Evolutionary conservation across 306 rosid species (phyloP), one percentile per base, ranked within the genome.

Genomic region (Vicia sativa): DNA sequence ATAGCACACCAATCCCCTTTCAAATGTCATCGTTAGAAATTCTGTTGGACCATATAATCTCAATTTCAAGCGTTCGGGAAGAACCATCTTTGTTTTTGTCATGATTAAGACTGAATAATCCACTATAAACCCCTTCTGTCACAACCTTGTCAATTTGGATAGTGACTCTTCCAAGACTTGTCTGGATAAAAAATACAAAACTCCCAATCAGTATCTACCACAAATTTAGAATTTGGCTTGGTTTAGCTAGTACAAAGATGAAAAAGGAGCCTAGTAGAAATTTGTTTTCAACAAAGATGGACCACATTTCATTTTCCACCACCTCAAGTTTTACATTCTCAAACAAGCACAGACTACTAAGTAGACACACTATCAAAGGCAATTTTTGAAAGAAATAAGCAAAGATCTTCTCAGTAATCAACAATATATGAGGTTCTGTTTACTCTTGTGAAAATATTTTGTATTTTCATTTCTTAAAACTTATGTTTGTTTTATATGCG

Each of bases 91-190:
- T 93, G 89, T 88, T 91, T 63, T 87, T 73, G 19, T 88, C 97
- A 26, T 88, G 97, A 77, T 90, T 93, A 58, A 93, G 91, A 83
- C 97, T 93, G 83, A 93, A 93, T 28, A 90, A 70, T 72, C 97
- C 98, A 42, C 97, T 93, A 81, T 88, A 93, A 71, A 93, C 82
- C 70, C 98, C 98, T 78, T 93, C 98, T 2, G 83, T 80, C 50
- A 93, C 97, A 25, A 93, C 96, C 82, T 90, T 93, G 72, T 93
- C 98, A 43, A 93, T 93, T 79, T 93, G 98, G 87, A 93, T 90
- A 4, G 97, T 90, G 73, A 93, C 98, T 82, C 84, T 88, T 75
- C 98, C 98, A 39, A 93, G 87, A 34, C 95, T 90, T 45, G 91
- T 19, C 98, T 93, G 92, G 48, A 80, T 44, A 62, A 77, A 78